These are phyloP conservation scores for Tolypocladium pustulatum DNA, from an alignment of 2,329 filamentous ascomycete genomes.

Conservation along the genomic window DNA sequence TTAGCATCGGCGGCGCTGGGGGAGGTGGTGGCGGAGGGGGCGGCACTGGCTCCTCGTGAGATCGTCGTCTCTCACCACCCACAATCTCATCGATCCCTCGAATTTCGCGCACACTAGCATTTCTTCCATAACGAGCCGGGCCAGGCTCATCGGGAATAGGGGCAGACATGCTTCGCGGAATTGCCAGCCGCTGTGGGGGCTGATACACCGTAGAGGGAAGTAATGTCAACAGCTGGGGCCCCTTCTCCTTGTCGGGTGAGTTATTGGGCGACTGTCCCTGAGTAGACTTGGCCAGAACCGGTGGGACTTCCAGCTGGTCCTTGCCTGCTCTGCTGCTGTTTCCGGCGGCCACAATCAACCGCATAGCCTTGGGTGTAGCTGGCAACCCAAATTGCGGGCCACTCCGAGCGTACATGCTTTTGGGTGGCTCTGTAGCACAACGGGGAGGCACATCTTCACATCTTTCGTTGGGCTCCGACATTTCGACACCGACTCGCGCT, in stretches of 20 bases:
- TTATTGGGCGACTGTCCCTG: slow-evolving; percentile 30
- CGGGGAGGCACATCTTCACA: slow-evolving; percentile 39
- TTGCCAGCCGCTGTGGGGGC: slow-evolving; percentile 36
- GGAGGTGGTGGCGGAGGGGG: slow-evolving; percentile 41
- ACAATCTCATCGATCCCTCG: slow-evolving; percentile 38
- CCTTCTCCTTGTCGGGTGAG: slow-evolving; percentile 21
- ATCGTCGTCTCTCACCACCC: slow-evolving; percentile 29
- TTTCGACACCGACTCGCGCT: slow-evolving; percentile 26
- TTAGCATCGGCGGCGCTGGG: slow-evolving; percentile 40
- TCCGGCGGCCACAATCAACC: slow-evolving; percentile 58
- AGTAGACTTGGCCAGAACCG: slow-evolving; percentile 37
- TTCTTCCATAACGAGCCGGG: slow-evolving; percentile 18
- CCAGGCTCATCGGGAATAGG: slow-evolving; percentile 30
- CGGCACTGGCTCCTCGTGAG: slow-evolving; percentile 38
- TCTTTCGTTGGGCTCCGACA: slow-evolving; percentile 29
- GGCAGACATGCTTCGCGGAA: slow-evolving; percentile 54
- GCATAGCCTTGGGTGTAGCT: slow-evolving; percentile 85
- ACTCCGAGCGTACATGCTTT: slow-evolving; percentile 36
- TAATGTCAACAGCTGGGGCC: slow-evolving; percentile 30
- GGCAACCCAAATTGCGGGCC: slow-evolving; percentile 65
- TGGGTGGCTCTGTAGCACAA: slow-evolving; percentile 54
- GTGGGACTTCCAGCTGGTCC: slow-evolving; percentile 44
- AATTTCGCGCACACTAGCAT: slow-evolving; percentile 25
- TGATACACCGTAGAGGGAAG: slow-evolving; percentile 52
- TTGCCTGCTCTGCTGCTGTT: slow-evolving; percentile 26